Base-by-base conservation (phyloP, 495 filamentous ascomycete species). In the Melanomma pulvis-pyrius region DNA sequence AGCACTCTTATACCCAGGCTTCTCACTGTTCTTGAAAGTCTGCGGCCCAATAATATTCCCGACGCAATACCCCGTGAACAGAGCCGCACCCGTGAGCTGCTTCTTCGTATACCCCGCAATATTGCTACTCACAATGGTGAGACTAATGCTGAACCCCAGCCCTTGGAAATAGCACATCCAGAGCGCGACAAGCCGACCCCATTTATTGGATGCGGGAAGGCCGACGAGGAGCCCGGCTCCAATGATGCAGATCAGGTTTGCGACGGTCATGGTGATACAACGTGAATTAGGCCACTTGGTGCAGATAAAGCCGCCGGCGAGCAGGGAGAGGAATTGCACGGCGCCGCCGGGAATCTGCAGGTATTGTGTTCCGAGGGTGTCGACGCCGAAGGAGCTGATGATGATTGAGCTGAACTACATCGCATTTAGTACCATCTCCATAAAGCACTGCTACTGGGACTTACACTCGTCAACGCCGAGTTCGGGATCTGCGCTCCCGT, bases 61-160 rank as follows among this genome's bases (percentile, higher is more conserved):
- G n/a, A 84, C 74, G 58, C 82, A 85, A 64, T 84, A 86, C 2
- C 79, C 81, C 24, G 79, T 77, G 61, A 84, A 85, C 12, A 85
- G 53, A 24, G 79, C 70, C 2, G 82, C 82, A 24, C 78, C 79
- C 0, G 83, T 85, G 4, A 84, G 70, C 59, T 80, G 79, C 64
- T 85, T 85, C 75, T 85, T 85, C 0, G 82, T 85, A 54, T 82
- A 83, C 2, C 83, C 83, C 0, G 82, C 82, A 41, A 85, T 78
- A 63, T 86, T 85, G 5, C 34, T 50, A 30, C 52, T 62, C 29
- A 75, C 59, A 30, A 75, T 72, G 0, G 74, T 74, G 74, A 82
- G 54, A 64, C 73, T 77, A 51, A 81, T 71, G 44, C 74, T 77
- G 60, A 81, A 81, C 0, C 80, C 80, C 5, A 81, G 70, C 5